Evolutionary conservation across 2,329 filamentous ascomycete genomes (phyloP), one percentile per base, ranked within the genome.

Genomic region (Monosporascus sp.): DNA sequence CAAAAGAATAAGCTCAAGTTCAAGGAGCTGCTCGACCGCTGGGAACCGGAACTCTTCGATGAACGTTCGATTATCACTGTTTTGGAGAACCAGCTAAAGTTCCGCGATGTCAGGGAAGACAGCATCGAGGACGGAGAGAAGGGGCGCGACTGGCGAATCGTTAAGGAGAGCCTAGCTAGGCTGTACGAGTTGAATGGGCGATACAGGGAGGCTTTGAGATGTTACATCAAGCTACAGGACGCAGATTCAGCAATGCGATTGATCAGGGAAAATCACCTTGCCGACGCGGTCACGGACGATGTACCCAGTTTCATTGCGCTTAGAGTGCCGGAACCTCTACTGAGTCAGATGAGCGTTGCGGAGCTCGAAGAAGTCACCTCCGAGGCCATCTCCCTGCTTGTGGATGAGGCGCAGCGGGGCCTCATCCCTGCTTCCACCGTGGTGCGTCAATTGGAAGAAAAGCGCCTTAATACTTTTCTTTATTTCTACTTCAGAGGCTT

Each of bases 401-500:
- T 96, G 1, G 88, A 95, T 48, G 93, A 97, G 71, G 92, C 92
- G 1, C 88, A 92, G 58, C 88, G 93, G 54, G 94, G 94, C 0
- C 86, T 96, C 25, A 86, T 97, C 17, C 84, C 82, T 27, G 88
- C 91, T 0, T 79, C 83, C 3, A 80, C 85, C 2, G 92, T 99
- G 2, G 86, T 97, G 2, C 74, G 79, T 5, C 92, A 97, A 66
- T 76, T 99, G 2, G 78, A 86, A 60, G 76, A 78, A 20, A 83
- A 86, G 55, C 78, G 84, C 18, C 74, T 89, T 49, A 76, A 84
- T 49, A 75, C 90, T 0, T 97, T 96, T 65, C 80, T 96, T 0
- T 97, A 89, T 73, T 95, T 97, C 71, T 99, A 99, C 68, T 79
- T 99, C 24, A 85, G 88, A 14, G 85, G 86, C 0, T 76, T 99